These are phyloP conservation scores for Entonaema liquescens DNA, from an alignment of 495 filamentous ascomycete genomes.

Conservation along the genomic window DNA sequence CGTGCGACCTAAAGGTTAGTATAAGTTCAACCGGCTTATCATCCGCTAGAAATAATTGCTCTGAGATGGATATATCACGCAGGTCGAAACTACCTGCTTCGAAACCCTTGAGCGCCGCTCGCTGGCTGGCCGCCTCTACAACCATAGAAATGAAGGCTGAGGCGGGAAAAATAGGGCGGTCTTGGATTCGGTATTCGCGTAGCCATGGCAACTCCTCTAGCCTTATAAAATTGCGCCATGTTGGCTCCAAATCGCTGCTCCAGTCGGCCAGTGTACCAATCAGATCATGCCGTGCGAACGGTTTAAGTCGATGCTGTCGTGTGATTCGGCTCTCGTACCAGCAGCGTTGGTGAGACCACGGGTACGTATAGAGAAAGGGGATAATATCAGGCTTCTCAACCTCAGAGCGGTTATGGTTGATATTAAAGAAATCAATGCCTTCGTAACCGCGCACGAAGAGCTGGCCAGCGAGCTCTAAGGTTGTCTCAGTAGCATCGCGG, in stretches of 20 bases:
- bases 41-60: conserved; percentile 46
- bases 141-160: conserved; percentile 65
- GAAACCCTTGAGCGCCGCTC: conserved; percentile 42
- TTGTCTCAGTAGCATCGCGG: conserved; percentile 48
- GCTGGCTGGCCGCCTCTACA: conserved; percentile 58
- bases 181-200: conserved; percentile 57
- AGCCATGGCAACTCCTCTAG: conserved; percentile 61
- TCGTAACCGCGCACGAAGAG: conserved; percentile 53
- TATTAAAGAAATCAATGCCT: conserved; percentile 47
- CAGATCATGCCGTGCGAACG: conserved; percentile 58
- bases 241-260: conserved; percentile 54
- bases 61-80: conserved; percentile 41
- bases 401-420: conserved; percentile 49
- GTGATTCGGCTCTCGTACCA: conserved; percentile 61
- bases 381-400: conserved; percentile 53
- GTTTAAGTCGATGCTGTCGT: conserved; percentile 57
- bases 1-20: conserved; percentile 40
- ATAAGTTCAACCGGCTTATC: conserved; percentile 50
- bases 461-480: conserved; percentile 52
- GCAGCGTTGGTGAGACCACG: conserved; percentile 58
- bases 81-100: conserved; percentile 37
- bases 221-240: conserved; percentile 62
- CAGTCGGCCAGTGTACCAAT: conserved; percentile 58
- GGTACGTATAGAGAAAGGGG: conserved; percentile 57
- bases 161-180: conserved; percentile 62